Evolutionary conservation across 2,329 filamentous ascomycete genomes (phyloP), one percentile per base, ranked within the genome.

Genomic region (Sclerotinia sclerotiorum): DNA sequence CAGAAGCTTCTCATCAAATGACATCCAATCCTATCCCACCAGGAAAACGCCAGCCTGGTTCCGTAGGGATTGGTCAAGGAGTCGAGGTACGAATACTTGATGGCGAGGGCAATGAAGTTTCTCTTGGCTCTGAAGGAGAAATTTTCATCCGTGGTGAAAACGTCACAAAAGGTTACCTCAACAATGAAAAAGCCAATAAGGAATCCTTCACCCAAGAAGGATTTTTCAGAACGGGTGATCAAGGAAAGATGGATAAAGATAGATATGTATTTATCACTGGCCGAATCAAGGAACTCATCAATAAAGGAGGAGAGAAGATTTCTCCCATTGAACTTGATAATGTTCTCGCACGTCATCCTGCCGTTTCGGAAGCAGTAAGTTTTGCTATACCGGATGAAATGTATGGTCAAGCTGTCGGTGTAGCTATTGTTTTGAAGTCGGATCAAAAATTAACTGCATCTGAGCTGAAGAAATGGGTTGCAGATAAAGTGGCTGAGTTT

Each of bases 211-310:
- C 90, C 39, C 83, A 85, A 72, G 83, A 83, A n/a, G 90, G 91
- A 13, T 96, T 92, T 82, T 96, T 97, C 85, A 86, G 92, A 73
- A 96, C 93, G 0, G 93, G 93, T 7, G 93, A 97, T 77, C 92
- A 96, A 79, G 93, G 93, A 62, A 91, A 90, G 80, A 84, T 87
- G 77, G 92, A 96, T 75, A 81, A 87, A 69, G 91, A 95, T 73
- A 91, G 92, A 69, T 96, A 95, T 77, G 82, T 97, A 15, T 84
- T 91, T 76, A 94, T 97, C 79, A 96, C 93, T 0, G 93, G 93
- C n/a, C 85, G 93, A 65, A 96, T 96, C 81, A 97, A 97, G 84
- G 93, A 97, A 80, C 83, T 97, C 65, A 96, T 97, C 83, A 93
- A 93, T 81, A 94, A 94, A 80, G 92, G 90, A 67, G 92, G 92